Evolutionary conservation across 1,284 basidiomycete species (phyloP), one percentile per base, ranked within the genome.

Genomic region (Pascua guehoae): DNA sequence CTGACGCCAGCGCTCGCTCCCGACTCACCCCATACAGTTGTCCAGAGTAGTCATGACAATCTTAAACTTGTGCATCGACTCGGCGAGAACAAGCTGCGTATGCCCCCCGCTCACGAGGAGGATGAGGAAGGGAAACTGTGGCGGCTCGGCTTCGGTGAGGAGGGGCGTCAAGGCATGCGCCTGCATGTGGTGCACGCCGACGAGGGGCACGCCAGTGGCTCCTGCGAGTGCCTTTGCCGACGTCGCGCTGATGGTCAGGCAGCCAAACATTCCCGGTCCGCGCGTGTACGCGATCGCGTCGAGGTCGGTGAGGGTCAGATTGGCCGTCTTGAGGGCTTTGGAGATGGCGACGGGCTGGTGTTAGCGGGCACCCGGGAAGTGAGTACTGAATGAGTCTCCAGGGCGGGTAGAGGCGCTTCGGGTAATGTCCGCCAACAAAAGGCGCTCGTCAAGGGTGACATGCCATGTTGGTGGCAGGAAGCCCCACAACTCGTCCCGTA

Each of bases 131-230:
- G 94, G 94, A 70, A 88, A 96, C 12, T 69, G 65, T 0, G 90
- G 89, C 5, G 79, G 78, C 16, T 80, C 67, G 1, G 61, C 41
- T 39, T 79, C 71, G 0, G 92, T 93, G 11, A 96, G 82, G 32
- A 91, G 76, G 0, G 89, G 82, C 0, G 92, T 96, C 1, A 96
- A 80, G 0, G 94, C 90, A 68, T 97, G 93, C 0, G 90, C 94
- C 90, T 95, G 92, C 93, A 96, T 96, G 69, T 96, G 93, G 75
- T 96, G 90, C 3, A 95, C 88, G 5, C 91, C 92, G 9, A 96
- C 83, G 1, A 95, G 63, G 0, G 91, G 92, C 68, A 91, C 89
- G 44, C 82, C 79, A 8, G 85, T 79, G 0, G 85, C 86, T 0
- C 89, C 86, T 0, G 91, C 89, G 1, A 97, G 79, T 0, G 85